phyloP scores from a whole-genome alignment of 192 early-diverging fungal species.

The Podila clonocystis region DNA sequence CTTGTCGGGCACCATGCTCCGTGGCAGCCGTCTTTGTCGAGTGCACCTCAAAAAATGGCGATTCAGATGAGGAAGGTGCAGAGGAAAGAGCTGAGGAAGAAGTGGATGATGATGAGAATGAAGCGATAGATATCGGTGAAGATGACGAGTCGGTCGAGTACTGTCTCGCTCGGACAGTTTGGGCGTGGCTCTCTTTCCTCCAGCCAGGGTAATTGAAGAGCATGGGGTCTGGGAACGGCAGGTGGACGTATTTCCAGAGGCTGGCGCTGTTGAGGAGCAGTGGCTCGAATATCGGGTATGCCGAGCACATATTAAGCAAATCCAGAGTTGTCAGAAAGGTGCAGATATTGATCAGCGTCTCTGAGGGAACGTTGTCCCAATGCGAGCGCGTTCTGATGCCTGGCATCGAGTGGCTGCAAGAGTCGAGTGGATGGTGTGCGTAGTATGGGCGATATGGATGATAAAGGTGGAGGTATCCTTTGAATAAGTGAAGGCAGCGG shows the following conservation, averaged over 20 bases:
- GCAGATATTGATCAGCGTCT: conserved; percentile 18
- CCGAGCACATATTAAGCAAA: conserved; percentile 21
- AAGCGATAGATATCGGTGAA: too few relatives aligned
- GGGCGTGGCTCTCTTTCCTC: neutral
- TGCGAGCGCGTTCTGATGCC: conserved; percentile 6
- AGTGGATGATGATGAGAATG: neutral
- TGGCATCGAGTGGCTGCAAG: neutral
- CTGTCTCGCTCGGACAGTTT: too few relatives aligned
- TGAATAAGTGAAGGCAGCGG: too few relatives aligned
- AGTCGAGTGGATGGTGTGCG: neutral
- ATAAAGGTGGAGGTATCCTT: neutral
- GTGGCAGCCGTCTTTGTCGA: too few relatives aligned
- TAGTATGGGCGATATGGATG: neutral
- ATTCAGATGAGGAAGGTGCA: neutral
- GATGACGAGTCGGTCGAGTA: too few relatives aligned
- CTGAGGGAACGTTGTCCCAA: conserved; percentile 26
- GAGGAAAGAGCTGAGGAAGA: neutral
- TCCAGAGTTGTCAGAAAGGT: conserved; percentile 18
- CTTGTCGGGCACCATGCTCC: too few relatives aligned
- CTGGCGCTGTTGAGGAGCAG: conserved; percentile 3
- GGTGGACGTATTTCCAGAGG: conserved; percentile 18
- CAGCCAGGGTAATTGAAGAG: conserved; percentile 32
- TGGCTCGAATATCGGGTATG: conserved; percentile 19
- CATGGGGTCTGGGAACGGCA: conserved; percentile 31
- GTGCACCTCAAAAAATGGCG: too few relatives aligned